Percentiles rank a stretch among this genome's conserved stretches.
Conservation (phyloP, 2,329 filamentous ascomycete genomes). For the Volutella citrinella region DNA sequence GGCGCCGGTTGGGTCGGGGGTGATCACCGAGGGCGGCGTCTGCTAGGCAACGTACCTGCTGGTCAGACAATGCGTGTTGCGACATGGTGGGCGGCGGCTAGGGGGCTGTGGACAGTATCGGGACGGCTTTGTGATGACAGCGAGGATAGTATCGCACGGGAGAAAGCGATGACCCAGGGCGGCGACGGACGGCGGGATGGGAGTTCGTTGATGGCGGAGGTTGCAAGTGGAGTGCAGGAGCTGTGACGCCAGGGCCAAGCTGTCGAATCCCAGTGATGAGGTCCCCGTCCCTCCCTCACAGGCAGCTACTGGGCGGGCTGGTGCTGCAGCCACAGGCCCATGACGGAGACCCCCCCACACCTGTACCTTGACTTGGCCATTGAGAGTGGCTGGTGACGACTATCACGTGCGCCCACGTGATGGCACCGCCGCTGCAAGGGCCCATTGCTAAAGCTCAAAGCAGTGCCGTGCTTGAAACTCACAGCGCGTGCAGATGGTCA, state of each 20-base stretch:
- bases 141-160: too few species aligned
- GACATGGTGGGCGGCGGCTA: slow-evolving; percentile 65
- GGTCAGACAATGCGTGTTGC: slow-evolving; percentile 95
- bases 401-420: slow-evolving; percentile 28
- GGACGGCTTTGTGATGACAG: too few species aligned
- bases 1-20: slow-evolving; percentile 3
- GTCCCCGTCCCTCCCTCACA: too few species aligned
- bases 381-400: slow-evolving; percentile 10
- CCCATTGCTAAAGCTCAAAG: slow-evolving; percentile 6
- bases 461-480: too few species aligned
- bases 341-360: slow-evolving; percentile 9
- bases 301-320: too few species aligned
- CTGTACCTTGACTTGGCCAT: slow-evolving; percentile 10
- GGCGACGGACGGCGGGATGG: too few species aligned
- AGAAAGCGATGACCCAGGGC: too few species aligned
- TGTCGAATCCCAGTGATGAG: slow-evolving; percentile 10
- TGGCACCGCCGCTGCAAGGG: slow-evolving; percentile 23
- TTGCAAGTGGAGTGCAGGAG: slow-evolving; percentile 22
- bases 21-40: slow-evolving; percentile 16
- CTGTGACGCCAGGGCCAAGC: slow-evolving; percentile 28
- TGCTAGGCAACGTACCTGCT: slow-evolving; percentile 65
- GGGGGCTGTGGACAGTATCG: too few species aligned
- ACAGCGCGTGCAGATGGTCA: too few species aligned
- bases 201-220: slow-evolving; percentile 12
- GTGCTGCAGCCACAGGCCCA: slow-evolving; percentile 21